phyloP scores from a whole-genome alignment of 176 grass and related monocot genomes.

The Carex kokanica region DNA sequence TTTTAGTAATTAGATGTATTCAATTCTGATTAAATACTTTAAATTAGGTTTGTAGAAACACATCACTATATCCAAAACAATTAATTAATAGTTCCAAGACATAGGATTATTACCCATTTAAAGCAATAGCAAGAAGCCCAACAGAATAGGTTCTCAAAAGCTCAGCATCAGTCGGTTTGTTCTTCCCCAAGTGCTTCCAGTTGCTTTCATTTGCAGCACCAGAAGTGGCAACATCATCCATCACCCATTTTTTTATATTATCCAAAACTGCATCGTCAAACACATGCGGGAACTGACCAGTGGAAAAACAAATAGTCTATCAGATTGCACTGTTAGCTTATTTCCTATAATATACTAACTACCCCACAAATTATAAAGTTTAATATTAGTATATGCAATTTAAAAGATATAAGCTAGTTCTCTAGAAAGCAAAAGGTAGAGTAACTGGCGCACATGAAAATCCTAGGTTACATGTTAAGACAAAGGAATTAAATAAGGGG shows the following conservation, averaged over 20 bases:
- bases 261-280: constrained; percentile 72
- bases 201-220: constrained; percentile 34
- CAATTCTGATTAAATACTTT: neutral
- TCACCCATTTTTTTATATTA: constrained; percentile 83
- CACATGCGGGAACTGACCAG: constrained; percentile 63
- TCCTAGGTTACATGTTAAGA: neutral
- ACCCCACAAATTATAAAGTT: neutral
- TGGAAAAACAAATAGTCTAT: constrained; percentile 23
- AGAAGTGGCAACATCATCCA: constrained; percentile 38
- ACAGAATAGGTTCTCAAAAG: constrained; percentile 70
- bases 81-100: constrained; percentile 1
- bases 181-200: constrained; percentile 56
- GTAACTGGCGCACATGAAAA: neutral
- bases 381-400: neutral
- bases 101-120: constrained; percentile 47
- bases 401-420: neutral
- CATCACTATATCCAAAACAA: neutral
- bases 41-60: neutral
- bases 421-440: neutral
- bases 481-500: neutral
- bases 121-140: constrained; percentile 80
- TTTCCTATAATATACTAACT: neutral
- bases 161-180: constrained; percentile 71
- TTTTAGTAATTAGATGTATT: neutral
- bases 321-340: constrained; percentile 7